Percentiles rank a stretch among this genome's conserved stretches.
Evolutionary conservation across 176 grass and related monocot genomes (phyloP).

Genomic region (Hordeum vulgare): DNA sequence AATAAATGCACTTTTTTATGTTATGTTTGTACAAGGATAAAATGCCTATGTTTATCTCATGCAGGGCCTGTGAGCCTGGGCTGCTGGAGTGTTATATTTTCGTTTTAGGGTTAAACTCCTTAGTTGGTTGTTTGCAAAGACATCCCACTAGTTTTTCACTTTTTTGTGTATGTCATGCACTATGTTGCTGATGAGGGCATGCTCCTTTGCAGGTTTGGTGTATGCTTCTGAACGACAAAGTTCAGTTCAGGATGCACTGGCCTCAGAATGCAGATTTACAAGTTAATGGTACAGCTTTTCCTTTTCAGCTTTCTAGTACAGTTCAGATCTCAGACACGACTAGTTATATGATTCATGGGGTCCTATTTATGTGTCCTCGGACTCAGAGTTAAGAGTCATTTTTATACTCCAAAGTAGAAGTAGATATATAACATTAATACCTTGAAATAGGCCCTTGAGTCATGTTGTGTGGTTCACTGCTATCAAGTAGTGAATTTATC

Average conservation of each 20-base stretch:
- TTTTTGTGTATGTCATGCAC: background rate
- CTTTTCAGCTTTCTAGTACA: constrained; percentile 7
- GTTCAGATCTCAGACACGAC: background rate
- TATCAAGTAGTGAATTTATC: background rate
- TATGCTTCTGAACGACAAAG: constrained; percentile 60
- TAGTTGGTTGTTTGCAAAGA: background rate
- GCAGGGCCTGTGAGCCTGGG: background rate
- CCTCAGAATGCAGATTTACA: constrained; percentile 38
- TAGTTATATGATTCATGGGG: background rate
- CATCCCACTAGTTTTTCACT: background rate
- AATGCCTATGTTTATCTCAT: background rate
- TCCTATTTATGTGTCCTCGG: background rate
- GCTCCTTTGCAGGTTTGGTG: constrained; percentile 48
- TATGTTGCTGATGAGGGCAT: background rate
- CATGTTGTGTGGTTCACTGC: background rate
- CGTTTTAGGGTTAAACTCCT: background rate
- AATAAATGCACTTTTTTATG: background rate
- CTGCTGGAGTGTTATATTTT: background rate
- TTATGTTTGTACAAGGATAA: background rate
- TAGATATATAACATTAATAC: background rate
- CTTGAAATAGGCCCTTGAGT: background rate
- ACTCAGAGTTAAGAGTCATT: background rate
- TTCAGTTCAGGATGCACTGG: constrained; percentile 68
- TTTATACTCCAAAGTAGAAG: background rate
- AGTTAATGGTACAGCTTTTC: constrained; percentile 35